Percentiles rank a stretch among this genome's conserved stretches.
phyloP scores from a whole-genome alignment of 2,329 filamentous ascomycete genomes.

The Pezicula carpinea region DNA sequence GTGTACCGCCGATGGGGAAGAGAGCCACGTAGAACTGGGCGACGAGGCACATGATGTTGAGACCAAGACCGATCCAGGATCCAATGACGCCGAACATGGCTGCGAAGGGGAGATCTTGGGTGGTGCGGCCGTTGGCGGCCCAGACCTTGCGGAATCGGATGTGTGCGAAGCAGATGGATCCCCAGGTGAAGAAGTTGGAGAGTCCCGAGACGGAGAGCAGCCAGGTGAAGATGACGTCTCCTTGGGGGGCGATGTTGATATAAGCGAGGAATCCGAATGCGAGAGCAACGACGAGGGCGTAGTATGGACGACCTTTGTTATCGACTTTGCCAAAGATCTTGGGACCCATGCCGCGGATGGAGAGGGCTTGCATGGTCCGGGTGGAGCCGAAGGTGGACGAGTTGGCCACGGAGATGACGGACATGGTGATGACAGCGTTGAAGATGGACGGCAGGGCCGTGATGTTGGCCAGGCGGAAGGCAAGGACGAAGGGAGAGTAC shows the following conservation, averaged over 20 bases:
- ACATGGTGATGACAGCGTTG: slow-evolving; percentile 47
- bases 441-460: slow-evolving; percentile 46
- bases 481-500: slow-evolving; percentile 44
- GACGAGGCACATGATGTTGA: slow-evolving; percentile 63
- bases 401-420: slow-evolving; percentile 48
- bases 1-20: slow-evolving; percentile 17
- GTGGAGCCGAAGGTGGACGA: slow-evolving; percentile 47
- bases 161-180: slow-evolving; percentile 57
- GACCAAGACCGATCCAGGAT: slow-evolving; percentile 61
- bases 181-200: slow-evolving; percentile 70
- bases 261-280: slow-evolving; percentile 56
- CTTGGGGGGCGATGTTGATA: slow-evolving; percentile 40
- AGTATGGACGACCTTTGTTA: slow-evolving; percentile 53
- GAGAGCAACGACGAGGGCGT: slow-evolving; percentile 46
- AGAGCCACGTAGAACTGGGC: slow-evolving; percentile 36
- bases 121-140: slow-evolving; percentile 50
- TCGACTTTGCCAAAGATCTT: slow-evolving; percentile 56
- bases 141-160: slow-evolving; percentile 61
- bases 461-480: slow-evolving; percentile 46
- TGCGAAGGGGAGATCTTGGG: slow-evolving; percentile 40
- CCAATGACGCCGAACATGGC: slow-evolving; percentile 52
- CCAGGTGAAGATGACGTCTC: slow-evolving; percentile 53
- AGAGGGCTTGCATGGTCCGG: slow-evolving; percentile 46
- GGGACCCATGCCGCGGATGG: slow-evolving; percentile 33
- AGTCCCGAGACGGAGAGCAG: slow-evolving; percentile 66